Conservation (phyloP, 139 green algal species). For the Nannochloris sp. region DNA sequence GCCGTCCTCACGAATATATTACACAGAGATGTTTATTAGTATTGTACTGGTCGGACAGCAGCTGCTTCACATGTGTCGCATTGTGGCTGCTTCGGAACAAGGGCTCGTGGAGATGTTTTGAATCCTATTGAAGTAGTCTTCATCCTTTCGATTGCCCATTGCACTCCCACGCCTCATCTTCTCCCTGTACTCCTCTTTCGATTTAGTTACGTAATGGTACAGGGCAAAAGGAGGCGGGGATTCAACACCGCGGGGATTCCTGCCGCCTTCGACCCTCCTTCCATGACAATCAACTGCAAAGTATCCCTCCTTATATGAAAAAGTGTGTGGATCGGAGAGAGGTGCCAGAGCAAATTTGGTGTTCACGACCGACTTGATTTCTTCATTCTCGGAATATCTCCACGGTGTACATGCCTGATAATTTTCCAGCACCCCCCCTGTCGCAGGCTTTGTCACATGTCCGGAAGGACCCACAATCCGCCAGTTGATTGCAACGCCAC, state of each 20-base stretch:
- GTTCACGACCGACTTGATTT: constrained; percentile 19
- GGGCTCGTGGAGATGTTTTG: not conserved
- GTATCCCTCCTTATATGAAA: constrained; percentile 10
- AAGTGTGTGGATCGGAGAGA: constrained; percentile 19
- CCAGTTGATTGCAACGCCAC: constrained; percentile 12
- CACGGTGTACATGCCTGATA: constrained; percentile 6
- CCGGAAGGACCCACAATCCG: constrained; percentile 13
- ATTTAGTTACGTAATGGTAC: constrained; percentile 18
- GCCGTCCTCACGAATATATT: no score
- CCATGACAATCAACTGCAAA: constrained; percentile 4
- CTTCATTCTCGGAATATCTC: not conserved
- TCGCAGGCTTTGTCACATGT: not conserved
- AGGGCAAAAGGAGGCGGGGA: not conserved
- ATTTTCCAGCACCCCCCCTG: not conserved
- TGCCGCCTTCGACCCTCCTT: not conserved
- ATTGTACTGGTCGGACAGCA: no score
- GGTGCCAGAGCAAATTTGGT: constrained; percentile 1
- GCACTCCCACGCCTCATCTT: constrained; percentile 16
- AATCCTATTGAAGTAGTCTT: constrained; percentile 10
- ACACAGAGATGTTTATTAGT: no score
- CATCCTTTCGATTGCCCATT: constrained; percentile 20
- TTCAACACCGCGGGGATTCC: not conserved
- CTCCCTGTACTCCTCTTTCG: constrained; percentile 7
- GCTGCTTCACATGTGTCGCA: not conserved
- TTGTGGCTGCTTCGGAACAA: not conserved